A percentile compares a stretch with the other conserved stretches of the same genome.
Conservation (phyloP, 176 grass and related monocot genomes). For the Eleusine indica region DNA sequence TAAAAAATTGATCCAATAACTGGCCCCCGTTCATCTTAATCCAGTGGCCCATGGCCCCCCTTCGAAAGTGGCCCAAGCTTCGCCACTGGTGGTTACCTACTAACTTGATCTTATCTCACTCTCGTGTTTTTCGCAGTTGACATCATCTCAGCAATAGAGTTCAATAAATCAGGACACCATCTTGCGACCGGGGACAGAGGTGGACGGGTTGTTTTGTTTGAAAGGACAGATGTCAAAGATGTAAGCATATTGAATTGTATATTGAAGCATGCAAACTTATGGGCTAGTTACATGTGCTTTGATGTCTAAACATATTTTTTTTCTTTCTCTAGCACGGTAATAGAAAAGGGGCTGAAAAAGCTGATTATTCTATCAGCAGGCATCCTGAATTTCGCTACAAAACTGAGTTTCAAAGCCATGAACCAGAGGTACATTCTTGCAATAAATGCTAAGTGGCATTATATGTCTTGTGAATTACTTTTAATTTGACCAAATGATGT, state of each 20-base stretch:
- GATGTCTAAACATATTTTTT: slow-evolving; percentile 40
- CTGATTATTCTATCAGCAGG: slow-evolving; percentile 68
- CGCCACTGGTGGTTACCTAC: neutral
- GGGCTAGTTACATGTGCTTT: neutral
- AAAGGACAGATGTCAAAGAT: slow-evolving; percentile 78
- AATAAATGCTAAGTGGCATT: slow-evolving; percentile 21
- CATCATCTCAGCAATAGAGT: slow-evolving; percentile 99
- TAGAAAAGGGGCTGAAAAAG: slow-evolving; percentile 85
- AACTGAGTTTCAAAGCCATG: slow-evolving; percentile 99
- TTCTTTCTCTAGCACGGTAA: slow-evolving; percentile 53
- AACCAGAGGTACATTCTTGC: slow-evolving; percentile 82
- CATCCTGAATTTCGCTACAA: slow-evolving; percentile 97
- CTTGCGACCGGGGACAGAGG: slow-evolving; percentile 99
- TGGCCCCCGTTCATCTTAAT: no score
- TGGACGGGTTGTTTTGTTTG: slow-evolving; percentile 98
- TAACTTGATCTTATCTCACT: slow-evolving; percentile 27
- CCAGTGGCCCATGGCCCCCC: no score
- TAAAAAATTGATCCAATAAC: no score
- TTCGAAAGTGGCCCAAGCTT: no score
- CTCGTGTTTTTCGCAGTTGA: slow-evolving; percentile 68
- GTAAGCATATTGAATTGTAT: slow-evolving; percentile 55
- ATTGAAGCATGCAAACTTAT: slow-evolving; percentile 11
- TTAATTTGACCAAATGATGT: slow-evolving; percentile 39
- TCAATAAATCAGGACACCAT: slow-evolving; percentile 93
- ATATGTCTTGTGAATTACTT: slow-evolving; percentile 34